A percentile compares a stretch with the other conserved stretches of the same genome.
phyloP scores from a whole-genome alignment of 192 early-diverging fungal genomes.

The Chytriomyces hyalinus region DNA sequence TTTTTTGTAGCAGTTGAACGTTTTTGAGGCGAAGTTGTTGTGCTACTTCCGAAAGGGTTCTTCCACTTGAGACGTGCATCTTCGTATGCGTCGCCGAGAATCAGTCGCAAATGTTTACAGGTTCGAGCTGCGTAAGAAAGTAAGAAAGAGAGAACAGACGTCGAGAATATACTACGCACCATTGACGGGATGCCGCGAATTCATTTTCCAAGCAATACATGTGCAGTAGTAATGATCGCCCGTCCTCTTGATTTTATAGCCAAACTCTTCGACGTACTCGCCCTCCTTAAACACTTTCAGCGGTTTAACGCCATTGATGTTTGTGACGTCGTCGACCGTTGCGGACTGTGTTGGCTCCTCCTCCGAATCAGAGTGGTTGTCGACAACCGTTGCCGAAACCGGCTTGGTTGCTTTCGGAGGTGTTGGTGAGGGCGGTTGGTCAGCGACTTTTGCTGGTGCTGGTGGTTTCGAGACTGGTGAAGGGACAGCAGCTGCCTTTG shows the following conservation, averaged over 20 bases:
- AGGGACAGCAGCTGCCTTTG: not conserved
- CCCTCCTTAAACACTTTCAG: slow-evolving; percentile 41
- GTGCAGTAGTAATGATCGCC: slow-evolving; percentile 56
- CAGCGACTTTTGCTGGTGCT: not conserved
- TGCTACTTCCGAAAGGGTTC: slow-evolving; percentile 28
- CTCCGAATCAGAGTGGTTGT: slow-evolving; percentile 33
- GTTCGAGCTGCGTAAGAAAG: slow-evolving; percentile 38
- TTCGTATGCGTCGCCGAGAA: slow-evolving; percentile 54
- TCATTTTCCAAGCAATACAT: slow-evolving; percentile 48
- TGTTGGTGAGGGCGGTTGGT: not conserved
- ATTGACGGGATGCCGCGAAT: slow-evolving; percentile 40
- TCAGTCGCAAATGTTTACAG: slow-evolving; percentile 53
- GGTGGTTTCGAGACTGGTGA: not conserved
- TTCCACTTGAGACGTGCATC: slow-evolving; percentile 37
- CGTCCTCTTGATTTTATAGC: slow-evolving; percentile 52
- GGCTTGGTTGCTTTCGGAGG: slow-evolving; percentile 13
- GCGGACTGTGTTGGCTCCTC: not conserved
- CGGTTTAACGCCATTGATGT: slow-evolving; percentile 43
- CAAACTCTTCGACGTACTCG: slow-evolving; percentile 27
- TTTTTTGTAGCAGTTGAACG: not conserved
- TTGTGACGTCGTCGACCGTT: slow-evolving; percentile 22
- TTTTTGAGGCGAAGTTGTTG: not conserved
- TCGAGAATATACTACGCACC: slow-evolving; percentile 25
- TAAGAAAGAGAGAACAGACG: not conserved
- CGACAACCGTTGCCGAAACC: slow-evolving; percentile 35